Evolutionary conservation across 352 stramenopile species (phyloP).

Genomic region (Phytophthora uliginosa): DNA sequence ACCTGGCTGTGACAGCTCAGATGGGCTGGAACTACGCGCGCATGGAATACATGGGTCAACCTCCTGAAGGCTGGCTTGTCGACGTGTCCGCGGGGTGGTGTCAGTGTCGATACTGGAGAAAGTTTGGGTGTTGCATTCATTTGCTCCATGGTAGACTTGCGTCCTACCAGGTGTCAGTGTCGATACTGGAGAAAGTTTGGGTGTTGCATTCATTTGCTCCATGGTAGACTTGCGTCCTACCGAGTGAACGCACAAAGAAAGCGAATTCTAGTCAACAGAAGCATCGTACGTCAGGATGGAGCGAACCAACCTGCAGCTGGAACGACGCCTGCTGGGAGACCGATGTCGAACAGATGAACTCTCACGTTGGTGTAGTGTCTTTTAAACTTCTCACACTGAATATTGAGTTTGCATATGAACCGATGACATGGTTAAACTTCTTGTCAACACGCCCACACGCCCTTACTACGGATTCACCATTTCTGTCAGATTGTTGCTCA

Average conservation of each 20-base stretch:
- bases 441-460: neutral
- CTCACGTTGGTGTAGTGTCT: neutral
- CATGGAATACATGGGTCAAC: slow-evolving; percentile 11
- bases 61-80: slow-evolving; percentile 2
- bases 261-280: slow-evolving; percentile 10
- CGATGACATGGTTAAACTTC: too few species aligned
- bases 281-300: neutral
- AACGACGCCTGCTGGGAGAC: neutral
- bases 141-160: neutral
- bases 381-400: neutral
- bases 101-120: slow-evolving; percentile 12
- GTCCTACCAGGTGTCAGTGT: too few species aligned
- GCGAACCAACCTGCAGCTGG: neutral
- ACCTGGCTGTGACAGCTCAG: slow-evolving; percentile 8
- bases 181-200: too few species aligned
- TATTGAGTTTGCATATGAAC: neutral
- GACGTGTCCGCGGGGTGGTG: neutral
- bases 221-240: neutral
- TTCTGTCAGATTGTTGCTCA: too few species aligned
- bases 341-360: neutral
- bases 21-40: slow-evolving; percentile 9
- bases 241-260: neutral
- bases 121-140: slow-evolving; percentile 13
- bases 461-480: too few species aligned
- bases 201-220: slow-evolving; percentile 16